A percentile compares a stretch with the other conserved stretches of the same genome.
phyloP scores from a whole-genome alignment of 805 yeast genomes.

The Candida corydali region DNA sequence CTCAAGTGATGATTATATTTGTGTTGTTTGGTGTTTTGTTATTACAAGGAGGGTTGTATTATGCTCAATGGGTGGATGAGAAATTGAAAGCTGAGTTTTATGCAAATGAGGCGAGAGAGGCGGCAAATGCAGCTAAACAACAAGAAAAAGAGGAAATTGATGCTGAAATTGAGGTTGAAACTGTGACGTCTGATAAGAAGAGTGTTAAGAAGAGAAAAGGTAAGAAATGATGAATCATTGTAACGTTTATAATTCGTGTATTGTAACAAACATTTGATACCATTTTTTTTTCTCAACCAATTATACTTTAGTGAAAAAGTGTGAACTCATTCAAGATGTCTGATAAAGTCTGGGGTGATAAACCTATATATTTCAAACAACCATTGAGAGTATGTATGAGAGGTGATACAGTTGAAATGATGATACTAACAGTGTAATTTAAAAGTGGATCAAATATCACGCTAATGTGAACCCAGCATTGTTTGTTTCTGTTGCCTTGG shows the following conservation, averaged over 20 bases:
- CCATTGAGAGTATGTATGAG: slow-evolving; percentile 55
- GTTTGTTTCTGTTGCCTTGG: slow-evolving; percentile 61
- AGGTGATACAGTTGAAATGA: not conserved
- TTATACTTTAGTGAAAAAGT: slow-evolving; percentile 8
- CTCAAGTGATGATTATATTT: slow-evolving; percentile 70
- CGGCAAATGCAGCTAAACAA: slow-evolving; percentile 13
- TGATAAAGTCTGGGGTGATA: slow-evolving; percentile 43
- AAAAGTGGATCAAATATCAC: slow-evolving; percentile 66
- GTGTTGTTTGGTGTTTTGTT: slow-evolving; percentile 74
- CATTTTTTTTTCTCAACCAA: slow-evolving; percentile 3
- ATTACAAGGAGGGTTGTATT: slow-evolving; percentile 85
- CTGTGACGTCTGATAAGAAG: slow-evolving; percentile 11
- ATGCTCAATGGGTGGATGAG: slow-evolving; percentile 63
- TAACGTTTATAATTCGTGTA: not conserved
- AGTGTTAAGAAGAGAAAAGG: slow-evolving; percentile 8
- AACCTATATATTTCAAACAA: slow-evolving; percentile 57
- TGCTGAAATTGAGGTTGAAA: slow-evolving; percentile 8
- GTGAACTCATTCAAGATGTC: slow-evolving; percentile 17
- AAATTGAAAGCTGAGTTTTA: slow-evolving; percentile 30
- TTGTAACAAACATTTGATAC: not conserved
- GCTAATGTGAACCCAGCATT: slow-evolving; percentile 76
- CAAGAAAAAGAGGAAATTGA: slow-evolving; percentile 11
- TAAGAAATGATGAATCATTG: not conserved
- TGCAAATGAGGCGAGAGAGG: slow-evolving; percentile 23
- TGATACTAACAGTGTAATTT: slow-evolving; percentile 6